These are phyloP conservation scores for Xylaria sp. DNA, from an alignment of 2,329 filamentous ascomycete species.

Conservation along the genomic window DNA sequence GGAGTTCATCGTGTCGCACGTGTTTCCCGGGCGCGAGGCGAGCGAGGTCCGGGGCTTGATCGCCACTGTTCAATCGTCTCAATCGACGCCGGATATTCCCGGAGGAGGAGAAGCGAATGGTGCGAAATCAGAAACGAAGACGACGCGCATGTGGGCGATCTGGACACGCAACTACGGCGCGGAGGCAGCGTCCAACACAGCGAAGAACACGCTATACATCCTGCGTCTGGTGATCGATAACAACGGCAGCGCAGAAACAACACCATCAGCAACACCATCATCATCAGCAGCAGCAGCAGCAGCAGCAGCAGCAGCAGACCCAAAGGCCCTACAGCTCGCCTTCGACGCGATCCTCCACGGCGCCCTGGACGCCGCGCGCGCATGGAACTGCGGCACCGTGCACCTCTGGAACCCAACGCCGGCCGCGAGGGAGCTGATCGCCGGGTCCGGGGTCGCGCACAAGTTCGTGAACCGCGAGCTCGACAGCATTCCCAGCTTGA, in stretches of 20 bases:
- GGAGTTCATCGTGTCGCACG: slow-evolving; percentile 75
- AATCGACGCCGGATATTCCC: neutral
- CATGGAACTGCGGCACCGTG: slow-evolving; percentile 77
- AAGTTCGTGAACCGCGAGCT: slow-evolving; percentile 66
- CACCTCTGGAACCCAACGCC: slow-evolving; percentile 86
- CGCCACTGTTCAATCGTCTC: slow-evolving; percentile 52
- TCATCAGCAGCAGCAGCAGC: neutral
- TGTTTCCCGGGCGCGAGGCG: slow-evolving; percentile 59
- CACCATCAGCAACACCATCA: neutral
- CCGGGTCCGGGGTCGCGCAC: slow-evolving; percentile 60
- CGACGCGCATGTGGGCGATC: slow-evolving; percentile 74
- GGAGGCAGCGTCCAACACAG: slow-evolving; percentile 57
- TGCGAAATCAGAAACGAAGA: slow-evolving; percentile 41
- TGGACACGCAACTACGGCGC: slow-evolving; percentile 76
- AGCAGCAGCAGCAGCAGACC: neutral
- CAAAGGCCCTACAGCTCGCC: slow-evolving; percentile 58
- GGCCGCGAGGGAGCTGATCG: slow-evolving; percentile 60
- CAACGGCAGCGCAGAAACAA: neutral
- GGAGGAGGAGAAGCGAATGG: neutral
- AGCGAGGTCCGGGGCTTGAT: slow-evolving; percentile 78
- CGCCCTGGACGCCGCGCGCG: slow-evolving; percentile 75
- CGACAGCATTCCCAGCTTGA: slow-evolving; percentile 76
- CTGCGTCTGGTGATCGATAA: slow-evolving; percentile 74
- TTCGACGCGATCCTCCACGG: slow-evolving; percentile 72
- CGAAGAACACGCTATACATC: slow-evolving; percentile 75